These are phyloP conservation scores for Starmerella kuoi DNA, from an alignment of 805 yeast genomes.

Conservation along the genomic window DNA sequence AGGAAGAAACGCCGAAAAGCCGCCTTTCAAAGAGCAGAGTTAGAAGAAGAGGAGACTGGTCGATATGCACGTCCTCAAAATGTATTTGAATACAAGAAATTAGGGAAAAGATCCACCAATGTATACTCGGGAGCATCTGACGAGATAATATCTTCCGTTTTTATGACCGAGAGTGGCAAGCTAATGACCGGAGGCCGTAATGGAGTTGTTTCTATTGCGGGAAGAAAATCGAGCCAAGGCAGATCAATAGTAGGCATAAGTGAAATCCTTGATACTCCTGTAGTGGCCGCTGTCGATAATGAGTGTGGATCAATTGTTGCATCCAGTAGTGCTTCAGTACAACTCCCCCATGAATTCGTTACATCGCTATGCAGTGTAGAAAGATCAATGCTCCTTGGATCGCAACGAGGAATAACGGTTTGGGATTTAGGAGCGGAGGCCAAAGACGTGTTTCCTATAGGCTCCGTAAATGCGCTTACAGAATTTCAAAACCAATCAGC, in stretches of 20 bases:
- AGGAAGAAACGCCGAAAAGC: slow-evolving; percentile 5
- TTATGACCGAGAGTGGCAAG: neutral
- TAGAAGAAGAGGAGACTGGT: neutral
- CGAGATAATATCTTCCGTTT: neutral
- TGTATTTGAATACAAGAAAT: neutral
- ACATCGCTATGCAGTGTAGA: slow-evolving; percentile 2
- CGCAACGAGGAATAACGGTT: neutral
- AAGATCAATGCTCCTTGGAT: neutral
- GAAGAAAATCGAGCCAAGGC: neutral
- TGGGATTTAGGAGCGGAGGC: neutral
- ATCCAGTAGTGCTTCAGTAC: neutral
- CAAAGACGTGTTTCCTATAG: neutral
- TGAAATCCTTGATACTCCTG: neutral
- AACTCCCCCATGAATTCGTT: slow-evolving; percentile 2
- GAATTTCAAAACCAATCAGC: neutral
- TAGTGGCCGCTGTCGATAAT: slow-evolving; percentile 12
- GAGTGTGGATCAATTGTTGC: slow-evolving; percentile 6
- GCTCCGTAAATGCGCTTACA: neutral
- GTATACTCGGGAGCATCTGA: neutral
- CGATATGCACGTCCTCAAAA: neutral
- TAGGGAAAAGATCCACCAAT: neutral
- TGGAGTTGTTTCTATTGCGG: slow-evolving; percentile 6
- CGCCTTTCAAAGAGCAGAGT: slow-evolving; percentile 5
- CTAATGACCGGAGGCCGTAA: slow-evolving; percentile 10
- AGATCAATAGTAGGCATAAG: slow-evolving; percentile 7